Evolutionary conservation across 108 stramenopile genomes (phyloP).

Genomic region (Skeletonema grethae): DNA sequence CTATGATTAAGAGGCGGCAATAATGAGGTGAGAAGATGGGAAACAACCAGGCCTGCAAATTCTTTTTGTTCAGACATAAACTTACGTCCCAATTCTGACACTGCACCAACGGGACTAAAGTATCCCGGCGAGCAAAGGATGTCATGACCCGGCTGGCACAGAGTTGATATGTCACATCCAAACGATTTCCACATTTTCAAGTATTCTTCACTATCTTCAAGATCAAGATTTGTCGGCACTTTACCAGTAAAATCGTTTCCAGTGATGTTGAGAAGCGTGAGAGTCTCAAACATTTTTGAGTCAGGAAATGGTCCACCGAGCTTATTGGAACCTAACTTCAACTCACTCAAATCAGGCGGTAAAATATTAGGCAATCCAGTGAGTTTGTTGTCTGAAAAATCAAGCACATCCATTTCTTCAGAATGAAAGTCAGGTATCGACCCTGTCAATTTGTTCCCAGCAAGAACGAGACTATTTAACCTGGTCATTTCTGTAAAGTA

Average conservation of each 20-base stretch:
- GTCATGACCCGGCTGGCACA: slow-evolving; percentile 7
- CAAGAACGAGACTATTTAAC: slow-evolving; percentile 27
- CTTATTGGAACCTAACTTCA: slow-evolving; percentile 17
- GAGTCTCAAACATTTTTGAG: not conserved
- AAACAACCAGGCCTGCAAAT: not conserved
- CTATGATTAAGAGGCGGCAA: not conserved
- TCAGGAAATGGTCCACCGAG: slow-evolving; percentile 21
- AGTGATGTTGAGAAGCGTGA: slow-evolving; percentile 10
- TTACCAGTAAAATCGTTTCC: slow-evolving; percentile 4
- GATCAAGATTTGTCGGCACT: not conserved
- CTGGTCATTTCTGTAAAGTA: slow-evolving; percentile 36
- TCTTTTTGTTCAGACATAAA: not conserved
- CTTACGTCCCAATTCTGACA: slow-evolving; percentile 5
- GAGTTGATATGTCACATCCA: not conserved
- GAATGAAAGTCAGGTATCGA: slow-evolving; percentile 16
- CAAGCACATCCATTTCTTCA: slow-evolving; percentile 7
- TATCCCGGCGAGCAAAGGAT: slow-evolving; percentile 8
- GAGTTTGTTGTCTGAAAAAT: slow-evolving; percentile 16
- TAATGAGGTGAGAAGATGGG: not conserved
- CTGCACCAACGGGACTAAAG: not conserved
- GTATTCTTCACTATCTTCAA: not conserved
- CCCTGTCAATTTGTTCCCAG: slow-evolving; percentile 6
- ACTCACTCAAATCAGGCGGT: not conserved
- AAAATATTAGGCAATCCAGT: not conserved
- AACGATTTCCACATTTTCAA: not conserved